Evolutionary conservation across 768 basidiomycete genomes (phyloP).

Genomic region (Pleurotus salmoneostramineus): DNA sequence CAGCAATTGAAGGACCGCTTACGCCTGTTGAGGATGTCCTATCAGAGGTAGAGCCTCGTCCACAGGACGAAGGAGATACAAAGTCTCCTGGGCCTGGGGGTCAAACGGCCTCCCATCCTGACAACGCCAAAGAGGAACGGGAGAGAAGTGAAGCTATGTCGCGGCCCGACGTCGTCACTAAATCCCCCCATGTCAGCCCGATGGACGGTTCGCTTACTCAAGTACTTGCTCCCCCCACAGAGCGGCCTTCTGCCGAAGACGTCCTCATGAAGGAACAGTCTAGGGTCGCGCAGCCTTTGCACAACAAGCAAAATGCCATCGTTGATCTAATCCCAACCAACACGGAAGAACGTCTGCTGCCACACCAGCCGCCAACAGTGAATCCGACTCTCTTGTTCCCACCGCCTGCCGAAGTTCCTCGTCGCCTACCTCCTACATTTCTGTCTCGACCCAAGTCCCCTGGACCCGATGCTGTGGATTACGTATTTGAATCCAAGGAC

Average conservation of each 20-base stretch:
- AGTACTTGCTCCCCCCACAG: no score
- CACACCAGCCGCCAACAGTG: conserved; percentile 20
- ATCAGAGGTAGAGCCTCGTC: not conserved
- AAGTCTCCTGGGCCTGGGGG: not conserved
- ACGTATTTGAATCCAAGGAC: conserved; percentile 5
- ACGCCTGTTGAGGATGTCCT: not conserved
- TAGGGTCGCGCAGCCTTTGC: no score
- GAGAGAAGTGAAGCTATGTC: no score
- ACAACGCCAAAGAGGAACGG: no score
- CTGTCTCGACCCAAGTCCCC: conserved; percentile 19
- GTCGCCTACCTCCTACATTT: conserved; percentile 20
- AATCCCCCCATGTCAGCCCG: no score
- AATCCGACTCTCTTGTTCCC: conserved; percentile 20
- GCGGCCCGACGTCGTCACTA: no score
- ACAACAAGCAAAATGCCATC: not conserved
- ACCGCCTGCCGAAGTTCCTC: conserved; percentile 31
- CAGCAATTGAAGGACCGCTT: not conserved
- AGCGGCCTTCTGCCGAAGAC: no score
- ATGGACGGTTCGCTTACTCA: no score
- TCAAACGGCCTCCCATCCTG: no score
- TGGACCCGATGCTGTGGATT: not conserved
- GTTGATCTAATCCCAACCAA: conserved; percentile 15
- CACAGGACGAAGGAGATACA: not conserved
- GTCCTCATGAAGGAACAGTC: no score
- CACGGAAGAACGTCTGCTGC: conserved; percentile 12